Base-by-base conservation (phyloP, 305 asterid genomes). In the Caryopteris hybrid region DNA sequence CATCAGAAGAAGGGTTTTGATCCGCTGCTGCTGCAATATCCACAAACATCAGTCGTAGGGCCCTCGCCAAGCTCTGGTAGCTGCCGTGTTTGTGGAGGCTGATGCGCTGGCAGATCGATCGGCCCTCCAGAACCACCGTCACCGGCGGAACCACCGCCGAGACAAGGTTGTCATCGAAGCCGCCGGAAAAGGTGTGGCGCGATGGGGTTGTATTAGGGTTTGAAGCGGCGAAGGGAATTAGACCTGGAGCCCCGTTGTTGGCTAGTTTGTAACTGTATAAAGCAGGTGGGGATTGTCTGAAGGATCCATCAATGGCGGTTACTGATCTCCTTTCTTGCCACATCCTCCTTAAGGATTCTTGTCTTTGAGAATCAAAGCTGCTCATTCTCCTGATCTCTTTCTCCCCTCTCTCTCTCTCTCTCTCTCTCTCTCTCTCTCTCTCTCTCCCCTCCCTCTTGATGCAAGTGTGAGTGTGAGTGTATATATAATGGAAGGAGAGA, bases 81-180 rank as follows among this genome's bases (percentile, higher is more conserved):
- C 88, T 81, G 6, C 55, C 78, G 34, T 82, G 95, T 29, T 87
- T 81, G 33, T 87, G 80, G 48, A 90, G 95, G 83, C 93, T 87
- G 55, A 90, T 85, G 34, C 95, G 82, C 34, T 87, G 96, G 79
- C 95, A 87, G 69, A 90, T 90, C 10, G 95, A 87, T 27, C 93
- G 86, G 4, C 95, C 96, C 74, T 90, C 96, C 8, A 90, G 45
- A 38, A 87, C 95, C 80, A 90, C 96, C 71, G 95, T 90, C 61
- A 90, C 85, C 21, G 88, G 85, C 3, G 96, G 95, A 4, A 83
- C 79, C 75, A 78, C 83, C 12, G 73, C 55, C 0, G 90, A 58
- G 3, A 80, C 85, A 0, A 82, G 88, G 61, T 81, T 86, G 8
- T 80, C 83, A 12, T 78, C 75, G 41, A 79, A 73, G 5, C 73